These are phyloP conservation scores for Solanum raphanifolium DNA, from an alignment of 257 asterid species.

Conservation along the genomic window DNA sequence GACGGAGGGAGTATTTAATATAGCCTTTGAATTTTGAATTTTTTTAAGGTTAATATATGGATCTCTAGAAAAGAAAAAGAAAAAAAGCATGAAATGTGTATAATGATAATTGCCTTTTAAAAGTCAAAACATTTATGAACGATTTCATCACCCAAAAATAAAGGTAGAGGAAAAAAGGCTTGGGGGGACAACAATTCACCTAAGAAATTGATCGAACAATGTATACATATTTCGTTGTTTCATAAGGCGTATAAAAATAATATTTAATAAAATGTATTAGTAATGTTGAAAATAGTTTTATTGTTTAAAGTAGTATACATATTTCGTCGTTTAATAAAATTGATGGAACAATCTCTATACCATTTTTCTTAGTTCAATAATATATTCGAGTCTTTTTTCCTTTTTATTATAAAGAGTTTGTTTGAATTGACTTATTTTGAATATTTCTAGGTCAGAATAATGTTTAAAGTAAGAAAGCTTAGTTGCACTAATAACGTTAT, in stretches of 20 bases:
- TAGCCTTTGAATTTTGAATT: not conserved
- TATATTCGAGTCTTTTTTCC: no score
- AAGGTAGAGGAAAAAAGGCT: not conserved
- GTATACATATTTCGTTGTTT: not conserved
- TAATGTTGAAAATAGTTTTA: no score
- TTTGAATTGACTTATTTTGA: not conserved
- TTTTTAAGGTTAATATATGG: not conserved
- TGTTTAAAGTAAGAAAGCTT: not conserved
- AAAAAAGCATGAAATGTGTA: not conserved
- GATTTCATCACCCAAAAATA: not conserved
- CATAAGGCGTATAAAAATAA: not conserved
- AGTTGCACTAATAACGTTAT: not conserved
- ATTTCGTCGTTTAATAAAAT: no score
- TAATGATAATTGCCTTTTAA: not conserved
- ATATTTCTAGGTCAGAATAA: no score
- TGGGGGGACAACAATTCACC: not conserved
- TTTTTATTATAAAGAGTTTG: no score
- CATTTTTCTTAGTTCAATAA: no score
- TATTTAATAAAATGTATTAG: not conserved
- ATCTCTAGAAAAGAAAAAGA: not conserved
- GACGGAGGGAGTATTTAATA: no score
- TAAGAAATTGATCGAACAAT: not conserved
- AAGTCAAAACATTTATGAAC: not conserved
- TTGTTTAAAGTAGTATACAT: no score
- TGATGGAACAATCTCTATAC: no score